These are phyloP conservation scores for Volvox reticuliferus DNA, from an alignment of 139 green algal species.

Conservation along the genomic window DNA sequence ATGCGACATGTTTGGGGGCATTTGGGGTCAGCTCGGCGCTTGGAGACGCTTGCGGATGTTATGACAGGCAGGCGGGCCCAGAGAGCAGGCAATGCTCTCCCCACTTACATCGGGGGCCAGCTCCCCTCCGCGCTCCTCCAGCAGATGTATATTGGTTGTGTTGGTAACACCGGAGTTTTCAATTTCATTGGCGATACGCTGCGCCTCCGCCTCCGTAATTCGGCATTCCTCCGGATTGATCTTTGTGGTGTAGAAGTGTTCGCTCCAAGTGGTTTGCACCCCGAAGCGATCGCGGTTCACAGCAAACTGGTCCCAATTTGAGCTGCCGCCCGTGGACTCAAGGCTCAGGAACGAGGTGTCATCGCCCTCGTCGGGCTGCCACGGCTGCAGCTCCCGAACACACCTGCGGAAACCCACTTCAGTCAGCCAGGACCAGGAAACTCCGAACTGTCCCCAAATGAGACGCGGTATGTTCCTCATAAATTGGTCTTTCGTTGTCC, in stretches of 20 bases:
- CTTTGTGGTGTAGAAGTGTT: conserved; percentile 72
- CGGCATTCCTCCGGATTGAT: conserved; percentile 63
- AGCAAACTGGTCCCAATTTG: conserved; percentile 93
- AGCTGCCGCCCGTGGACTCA: conserved; percentile 41
- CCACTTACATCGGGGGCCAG: conserved; percentile 71
- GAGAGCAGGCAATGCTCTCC: neutral
- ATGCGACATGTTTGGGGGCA: no score
- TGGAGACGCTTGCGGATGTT: no score
- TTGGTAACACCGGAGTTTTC: conserved; percentile 54
- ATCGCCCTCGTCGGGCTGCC: conserved; percentile 71
- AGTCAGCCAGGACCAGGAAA: neutral
- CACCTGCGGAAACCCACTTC: conserved; percentile 32
- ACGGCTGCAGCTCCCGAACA: conserved; percentile 80
- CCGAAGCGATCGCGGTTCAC: conserved; percentile 90
- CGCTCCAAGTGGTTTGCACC: conserved; percentile 82
- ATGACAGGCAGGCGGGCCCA: no score
- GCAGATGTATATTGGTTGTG: conserved; percentile 79
- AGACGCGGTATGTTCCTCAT: neutral
- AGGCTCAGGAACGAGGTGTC: conserved; percentile 52
- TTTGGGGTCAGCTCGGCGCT: no score
- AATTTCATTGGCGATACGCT: conserved; percentile 88
- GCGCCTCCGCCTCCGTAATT: conserved; percentile 82
- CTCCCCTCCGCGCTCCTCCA: conserved; percentile 84
- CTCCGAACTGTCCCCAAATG: neutral
- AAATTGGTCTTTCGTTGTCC: no score